Conservation (phyloP, 2,329 filamentous ascomycete species). For the Claviceps sorghi region DNA sequence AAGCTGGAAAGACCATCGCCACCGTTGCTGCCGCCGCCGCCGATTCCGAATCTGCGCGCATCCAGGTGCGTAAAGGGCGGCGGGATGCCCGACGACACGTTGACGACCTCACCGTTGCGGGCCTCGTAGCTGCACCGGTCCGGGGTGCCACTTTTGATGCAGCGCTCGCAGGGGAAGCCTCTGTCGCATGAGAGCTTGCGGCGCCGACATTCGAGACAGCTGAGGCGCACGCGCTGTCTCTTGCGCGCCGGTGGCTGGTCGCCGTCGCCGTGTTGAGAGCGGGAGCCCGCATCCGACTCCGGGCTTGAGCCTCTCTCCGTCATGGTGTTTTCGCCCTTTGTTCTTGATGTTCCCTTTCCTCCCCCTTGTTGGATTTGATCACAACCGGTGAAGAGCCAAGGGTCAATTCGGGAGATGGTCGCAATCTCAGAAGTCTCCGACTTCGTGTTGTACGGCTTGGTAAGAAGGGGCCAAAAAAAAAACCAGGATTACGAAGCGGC, state of each 20-base stretch:
- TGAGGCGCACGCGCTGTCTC: slow-evolving; percentile 43
- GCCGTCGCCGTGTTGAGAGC: slow-evolving; percentile 13
- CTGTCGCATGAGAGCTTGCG: slow-evolving; percentile 48
- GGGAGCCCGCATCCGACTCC: slow-evolving; percentile 20
- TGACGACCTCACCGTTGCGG: slow-evolving; percentile 35
- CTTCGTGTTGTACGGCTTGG: too few species aligned
- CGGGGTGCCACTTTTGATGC: slow-evolving; percentile 46
- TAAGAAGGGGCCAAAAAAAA: slow-evolving; percentile 1
- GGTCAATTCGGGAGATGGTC: slow-evolving; percentile 8
- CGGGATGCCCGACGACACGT: slow-evolving; percentile 30
- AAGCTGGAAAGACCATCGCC: slow-evolving; percentile 15
- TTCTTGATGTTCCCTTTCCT: not conserved
- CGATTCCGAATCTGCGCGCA: slow-evolving; percentile 22
- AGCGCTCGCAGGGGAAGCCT: slow-evolving; percentile 46
- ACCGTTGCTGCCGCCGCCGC: slow-evolving; percentile 11
- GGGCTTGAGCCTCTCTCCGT: slow-evolving; percentile 24
- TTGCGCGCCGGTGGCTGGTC: slow-evolving; percentile 33
- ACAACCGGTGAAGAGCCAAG: not conserved
- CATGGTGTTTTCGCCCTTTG: slow-evolving; percentile 5
- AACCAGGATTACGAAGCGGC: slow-evolving; percentile 2
- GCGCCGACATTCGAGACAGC: slow-evolving; percentile 45
- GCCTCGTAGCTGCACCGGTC: slow-evolving; percentile 47
- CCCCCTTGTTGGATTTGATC: not conserved
- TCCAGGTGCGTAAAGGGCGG: slow-evolving; percentile 28
- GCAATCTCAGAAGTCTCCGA: not conserved